These are phyloP conservation scores for Calonectria multiphialidica DNA, from an alignment of 2,329 filamentous ascomycete genomes.

Conservation along the genomic window DNA sequence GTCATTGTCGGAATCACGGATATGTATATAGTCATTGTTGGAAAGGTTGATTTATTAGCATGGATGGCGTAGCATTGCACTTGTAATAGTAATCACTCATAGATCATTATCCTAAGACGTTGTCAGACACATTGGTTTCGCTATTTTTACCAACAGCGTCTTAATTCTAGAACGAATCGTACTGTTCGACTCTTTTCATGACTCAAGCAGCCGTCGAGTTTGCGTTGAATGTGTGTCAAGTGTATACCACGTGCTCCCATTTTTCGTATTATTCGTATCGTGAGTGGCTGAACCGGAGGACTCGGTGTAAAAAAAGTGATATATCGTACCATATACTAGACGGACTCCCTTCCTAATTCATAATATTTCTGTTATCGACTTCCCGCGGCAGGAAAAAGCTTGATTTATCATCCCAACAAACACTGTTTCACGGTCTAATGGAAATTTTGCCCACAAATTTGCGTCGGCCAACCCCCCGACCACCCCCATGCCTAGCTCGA, in stretches of 20 bases:
- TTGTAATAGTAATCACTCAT: background rate
- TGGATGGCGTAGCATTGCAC: background rate
- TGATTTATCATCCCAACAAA: background rate
- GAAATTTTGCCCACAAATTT: background rate
- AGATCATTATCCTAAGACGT: background rate
- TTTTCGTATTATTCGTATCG: too few relatives aligned
- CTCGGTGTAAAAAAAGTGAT: background rate
- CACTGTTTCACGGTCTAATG: background rate
- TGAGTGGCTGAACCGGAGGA: too few relatives aligned
- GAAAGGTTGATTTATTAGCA: background rate
- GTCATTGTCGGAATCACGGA: background rate
- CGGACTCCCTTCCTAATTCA: background rate
- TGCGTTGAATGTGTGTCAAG: background rate
- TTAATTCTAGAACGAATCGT: background rate
- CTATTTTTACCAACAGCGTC: background rate
- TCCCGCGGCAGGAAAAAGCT: background rate
- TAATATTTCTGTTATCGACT: background rate
- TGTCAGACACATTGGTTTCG: background rate
- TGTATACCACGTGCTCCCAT: background rate
- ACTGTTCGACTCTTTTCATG: background rate
- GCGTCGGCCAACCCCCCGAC: background rate
- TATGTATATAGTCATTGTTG: background rate
- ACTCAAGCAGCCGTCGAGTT: background rate
- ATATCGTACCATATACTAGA: background rate
- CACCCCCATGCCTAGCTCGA: background rate